Conservation (phyloP, 768 basidiomycete genomes). For the Auricularia cornea region DNA sequence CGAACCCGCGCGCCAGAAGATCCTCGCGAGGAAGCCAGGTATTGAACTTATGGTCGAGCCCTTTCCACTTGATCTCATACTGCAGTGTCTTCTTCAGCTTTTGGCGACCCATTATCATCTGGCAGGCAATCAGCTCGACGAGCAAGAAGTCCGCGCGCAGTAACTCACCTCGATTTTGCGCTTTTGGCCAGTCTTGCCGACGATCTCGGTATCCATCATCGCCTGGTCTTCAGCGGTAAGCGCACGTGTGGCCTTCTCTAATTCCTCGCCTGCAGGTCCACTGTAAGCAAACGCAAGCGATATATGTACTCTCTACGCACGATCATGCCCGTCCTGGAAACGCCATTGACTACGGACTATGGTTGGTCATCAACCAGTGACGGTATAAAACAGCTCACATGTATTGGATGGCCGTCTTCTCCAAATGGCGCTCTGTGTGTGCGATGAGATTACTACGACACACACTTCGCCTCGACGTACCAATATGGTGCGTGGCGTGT, state of each 20-base stretch:
- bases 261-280: slow-evolving; percentile 55
- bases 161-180: slow-evolving; percentile 79
- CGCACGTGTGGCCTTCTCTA: slow-evolving; percentile 88
- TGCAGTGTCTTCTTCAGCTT: slow-evolving; percentile 94
- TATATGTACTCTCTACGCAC: slow-evolving; percentile 51
- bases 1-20: slow-evolving; percentile 76
- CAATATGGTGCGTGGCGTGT: slow-evolving; percentile 95
- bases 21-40: slow-evolving; percentile 89
- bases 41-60: slow-evolving; percentile 78
- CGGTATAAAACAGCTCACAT: too few relatives aligned
- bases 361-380: too few relatives aligned
- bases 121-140: not conserved
- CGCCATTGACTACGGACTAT: slow-evolving; percentile 64
- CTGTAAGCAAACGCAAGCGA: slow-evolving; percentile 1
- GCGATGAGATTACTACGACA: not conserved
- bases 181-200: slow-evolving; percentile 83
- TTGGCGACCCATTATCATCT: slow-evolving; percentile 89
- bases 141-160: not conserved
- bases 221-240: slow-evolving; percentile 80
- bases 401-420: slow-evolving; percentile 94
- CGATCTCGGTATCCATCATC: slow-evolving; percentile 75
- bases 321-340: slow-evolving; percentile 97
- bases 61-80: slow-evolving; percentile 87
- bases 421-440: slow-evolving; percentile 74
- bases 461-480: slow-evolving; percentile 26